Evolutionary conservation across 768 basidiomycete genomes (phyloP), one percentile per base, ranked within the genome.

Genomic region (Xerocomellus intermedius): DNA sequence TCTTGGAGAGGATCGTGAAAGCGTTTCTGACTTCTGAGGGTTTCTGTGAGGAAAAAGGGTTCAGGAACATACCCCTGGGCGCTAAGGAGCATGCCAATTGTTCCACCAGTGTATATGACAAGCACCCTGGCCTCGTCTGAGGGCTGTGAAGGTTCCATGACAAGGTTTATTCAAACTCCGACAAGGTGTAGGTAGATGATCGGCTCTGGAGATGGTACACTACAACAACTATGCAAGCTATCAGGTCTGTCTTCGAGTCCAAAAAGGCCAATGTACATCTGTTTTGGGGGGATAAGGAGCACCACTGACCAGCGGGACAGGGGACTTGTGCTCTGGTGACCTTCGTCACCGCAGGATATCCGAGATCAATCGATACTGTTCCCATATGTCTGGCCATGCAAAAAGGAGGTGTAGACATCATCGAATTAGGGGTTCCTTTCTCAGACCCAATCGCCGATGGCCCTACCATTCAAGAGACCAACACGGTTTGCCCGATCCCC

Each of bases 401-500:
- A 71, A 81, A 82, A 42, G 96, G 96, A 50, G 96, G 96, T 7
- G 83, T 92, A 42, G 94, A 98, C 70, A 83, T 98, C 56, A 94
- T 98, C 57, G 96, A 99, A 71, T 81, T 99, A 17, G 96, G 96
- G 17, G 82, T 98, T 35, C 68, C 68, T 21, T 68, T 68, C 52
- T 95, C 91, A 50, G 96, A 98, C 75, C 96, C 95, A 19, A 91
- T 94, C 62, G 95, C 94, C 2, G 96, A 99, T 73, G 96, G 96
- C 0, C 91, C 91, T 24, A 86, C 84, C 4, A 97, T 99, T 57
- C 96, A 99, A 68, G 88, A 87, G 57, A 82, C 91, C 13, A 98
- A 98, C 70, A 91, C 89, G n/a, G 96, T 68, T 42, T n/a, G 63
- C 16, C 21, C 24, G 24, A n/a, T n/a, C 37, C 21, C 30, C 21